Evolutionary conservation across 331 rosid genomes (phyloP).

Genomic region (Quercus tomentella): DNA sequence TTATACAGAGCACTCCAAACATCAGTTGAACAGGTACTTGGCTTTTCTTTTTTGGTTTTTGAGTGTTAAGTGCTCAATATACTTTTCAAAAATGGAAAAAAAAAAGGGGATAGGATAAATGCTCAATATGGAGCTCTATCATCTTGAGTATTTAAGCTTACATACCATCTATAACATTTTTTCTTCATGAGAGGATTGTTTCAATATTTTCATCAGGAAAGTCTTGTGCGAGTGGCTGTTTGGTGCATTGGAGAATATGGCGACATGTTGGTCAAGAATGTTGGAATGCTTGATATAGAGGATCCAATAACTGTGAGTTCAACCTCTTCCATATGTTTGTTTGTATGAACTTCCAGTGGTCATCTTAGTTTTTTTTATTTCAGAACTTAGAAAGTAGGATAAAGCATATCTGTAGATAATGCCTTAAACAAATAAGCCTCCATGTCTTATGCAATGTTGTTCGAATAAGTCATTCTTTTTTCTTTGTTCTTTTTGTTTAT

Average conservation of each 20-base stretch:
- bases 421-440: not conserved
- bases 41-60: conserved; percentile 10
- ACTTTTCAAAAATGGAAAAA: not conserved
- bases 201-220: conserved; percentile 60
- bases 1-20: conserved; percentile 81
- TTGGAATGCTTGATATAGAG: conserved; percentile 85
- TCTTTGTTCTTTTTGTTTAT: not conserved
- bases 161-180: not conserved
- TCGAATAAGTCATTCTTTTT: not conserved
- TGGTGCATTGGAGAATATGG: conserved; percentile 99
- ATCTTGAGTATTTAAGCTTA: not conserved
- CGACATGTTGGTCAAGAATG: conserved; percentile 77
- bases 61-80: not conserved
- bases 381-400: not conserved
- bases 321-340: conserved; percentile 14
- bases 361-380: not conserved
- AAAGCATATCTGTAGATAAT: not conserved
- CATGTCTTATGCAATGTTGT: not conserved
- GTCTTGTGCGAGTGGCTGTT: conserved; percentile 94
- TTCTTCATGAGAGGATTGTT: not conserved
- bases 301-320: conserved; percentile 82
- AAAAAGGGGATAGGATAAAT: not conserved
- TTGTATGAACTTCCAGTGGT: conserved; percentile 5
- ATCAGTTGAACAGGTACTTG: conserved; percentile 77
- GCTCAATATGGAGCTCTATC: conserved; percentile 11